Evolutionary conservation across 2,329 filamentous ascomycete genomes (phyloP).

Genomic region (Claviceps cyperi): DNA sequence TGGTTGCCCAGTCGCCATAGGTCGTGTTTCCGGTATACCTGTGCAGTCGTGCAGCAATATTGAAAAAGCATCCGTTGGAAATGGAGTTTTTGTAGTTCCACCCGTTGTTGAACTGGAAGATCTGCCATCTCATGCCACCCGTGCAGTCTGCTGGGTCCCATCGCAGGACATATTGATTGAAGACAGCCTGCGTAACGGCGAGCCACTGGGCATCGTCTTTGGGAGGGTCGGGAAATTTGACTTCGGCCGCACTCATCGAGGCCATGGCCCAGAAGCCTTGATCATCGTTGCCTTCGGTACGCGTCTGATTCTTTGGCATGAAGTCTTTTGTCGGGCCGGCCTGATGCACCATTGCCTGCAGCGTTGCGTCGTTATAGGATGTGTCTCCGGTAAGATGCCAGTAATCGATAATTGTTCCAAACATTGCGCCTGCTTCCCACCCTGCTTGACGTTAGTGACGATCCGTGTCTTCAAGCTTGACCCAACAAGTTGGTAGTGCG

Average conservation of each 20-base stretch:
- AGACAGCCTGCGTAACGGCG: slow-evolving; percentile 63
- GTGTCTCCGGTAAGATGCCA: slow-evolving; percentile 55
- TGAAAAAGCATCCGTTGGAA: slow-evolving; percentile 57
- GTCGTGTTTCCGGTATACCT: slow-evolving; percentile 67
- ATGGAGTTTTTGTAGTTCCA: slow-evolving; percentile 56
- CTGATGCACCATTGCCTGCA: slow-evolving; percentile 46
- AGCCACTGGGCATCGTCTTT: slow-evolving; percentile 54
- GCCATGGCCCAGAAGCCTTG: slow-evolving; percentile 80
- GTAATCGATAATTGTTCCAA: slow-evolving; percentile 57
- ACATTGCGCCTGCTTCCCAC: slow-evolving; percentile 64
- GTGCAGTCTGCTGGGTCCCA: slow-evolving; percentile 53
- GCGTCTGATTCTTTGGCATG: slow-evolving; percentile 53
- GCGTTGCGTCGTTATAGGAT: slow-evolving; percentile 46
- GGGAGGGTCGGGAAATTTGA: slow-evolving; percentile 56
- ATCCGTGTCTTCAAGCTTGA: background rate
- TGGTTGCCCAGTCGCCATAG: slow-evolving; percentile 62
- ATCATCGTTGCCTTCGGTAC: slow-evolving; percentile 54
- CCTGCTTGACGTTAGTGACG: slow-evolving; percentile 15
- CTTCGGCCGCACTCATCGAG: slow-evolving; percentile 64
- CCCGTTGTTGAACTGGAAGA: slow-evolving; percentile 63
- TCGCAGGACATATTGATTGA: slow-evolving; percentile 59
- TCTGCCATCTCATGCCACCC: slow-evolving; percentile 76
- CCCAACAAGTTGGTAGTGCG: slow-evolving; percentile 15
- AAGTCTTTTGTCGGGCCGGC: slow-evolving; percentile 43
- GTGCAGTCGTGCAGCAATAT: slow-evolving; percentile 55